A percentile compares a stretch with the other conserved stretches of the same genome.
phyloP scores from a whole-genome alignment of 1,284 basidiomycete species.

The Naganishia cerealis region DNA sequence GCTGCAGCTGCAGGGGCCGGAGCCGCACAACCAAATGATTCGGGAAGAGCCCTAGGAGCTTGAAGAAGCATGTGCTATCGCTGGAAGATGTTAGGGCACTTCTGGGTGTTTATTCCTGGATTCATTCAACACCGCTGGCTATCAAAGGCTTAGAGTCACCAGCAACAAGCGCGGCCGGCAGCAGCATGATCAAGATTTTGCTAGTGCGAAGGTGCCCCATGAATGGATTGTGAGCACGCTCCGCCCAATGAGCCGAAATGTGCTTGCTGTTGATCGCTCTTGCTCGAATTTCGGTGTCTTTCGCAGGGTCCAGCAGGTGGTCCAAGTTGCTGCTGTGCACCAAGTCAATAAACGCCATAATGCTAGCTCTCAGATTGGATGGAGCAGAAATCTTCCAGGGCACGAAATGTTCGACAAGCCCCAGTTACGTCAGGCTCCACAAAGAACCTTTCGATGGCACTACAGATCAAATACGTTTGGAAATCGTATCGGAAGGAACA shows the following conservation, averaged over 20 bases:
- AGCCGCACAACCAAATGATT: not conserved
- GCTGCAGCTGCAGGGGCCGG: not conserved
- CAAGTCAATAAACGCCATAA: not conserved
- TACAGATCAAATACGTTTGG: not conserved
- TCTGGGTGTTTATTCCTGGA: too few species aligned
- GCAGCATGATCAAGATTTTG: too few species aligned
- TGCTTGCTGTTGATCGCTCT: not conserved
- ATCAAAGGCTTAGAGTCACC: too few species aligned
- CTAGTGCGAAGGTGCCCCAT: too few species aligned
- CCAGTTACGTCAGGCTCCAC: not conserved
- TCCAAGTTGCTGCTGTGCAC: too few species aligned
- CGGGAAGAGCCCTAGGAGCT: not conserved
- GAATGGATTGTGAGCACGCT: too few species aligned
- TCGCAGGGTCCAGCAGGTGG: not conserved
- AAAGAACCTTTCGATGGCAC: not conserved
- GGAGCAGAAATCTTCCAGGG: not conserved
- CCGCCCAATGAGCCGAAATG: not conserved
- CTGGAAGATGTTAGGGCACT: too few species aligned
- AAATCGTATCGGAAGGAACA: not conserved
- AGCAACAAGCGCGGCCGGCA: too few species aligned
- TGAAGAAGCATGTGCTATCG: not conserved
- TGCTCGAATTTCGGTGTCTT: not conserved
- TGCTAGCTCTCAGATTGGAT: not conserved
- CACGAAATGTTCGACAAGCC: not conserved
- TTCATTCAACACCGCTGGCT: too few species aligned